Percentiles rank a stretch among this genome's conserved stretches.
Evolutionary conservation across 306 rosid species (phyloP).

Genomic region (Albizia julibrissin): DNA sequence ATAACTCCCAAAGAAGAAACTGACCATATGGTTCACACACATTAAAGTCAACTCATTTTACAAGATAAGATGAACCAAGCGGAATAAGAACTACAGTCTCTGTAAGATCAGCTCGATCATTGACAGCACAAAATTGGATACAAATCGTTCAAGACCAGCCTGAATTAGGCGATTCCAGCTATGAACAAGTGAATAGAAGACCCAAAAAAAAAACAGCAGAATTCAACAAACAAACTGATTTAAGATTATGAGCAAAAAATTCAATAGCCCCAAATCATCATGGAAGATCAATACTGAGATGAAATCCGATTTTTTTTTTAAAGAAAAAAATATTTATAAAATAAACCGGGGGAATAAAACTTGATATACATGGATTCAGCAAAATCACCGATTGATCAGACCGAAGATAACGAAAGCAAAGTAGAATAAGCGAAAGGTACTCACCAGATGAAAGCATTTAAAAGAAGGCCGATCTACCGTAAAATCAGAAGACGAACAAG

Average conservation of each 20-base stretch:
- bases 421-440: constrained; percentile 27
- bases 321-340: not conserved
- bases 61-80: constrained; percentile 20
- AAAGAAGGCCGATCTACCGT: constrained; percentile 48
- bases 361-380: constrained; percentile 26
- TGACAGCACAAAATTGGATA: constrained; percentile 26
- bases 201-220: constrained; percentile 26
- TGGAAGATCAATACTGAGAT: not conserved
- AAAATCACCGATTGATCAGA: constrained; percentile 39
- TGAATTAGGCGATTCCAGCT: constrained; percentile 7
- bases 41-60: constrained; percentile 42
- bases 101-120: constrained; percentile 39
- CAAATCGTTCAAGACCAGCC: constrained; percentile 24
- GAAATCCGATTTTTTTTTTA: not conserved
- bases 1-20: not conserved
- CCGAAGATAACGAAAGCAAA: not conserved
- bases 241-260: not conserved
- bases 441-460: constrained; percentile 43
- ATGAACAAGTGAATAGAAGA: constrained; percentile 8
- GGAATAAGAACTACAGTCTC: not conserved
- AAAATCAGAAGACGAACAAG: constrained; percentile 27
- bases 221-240: constrained; percentile 25
- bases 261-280: not conserved
- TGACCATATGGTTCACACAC: not conserved
- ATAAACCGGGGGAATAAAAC: constrained; percentile 16